phyloP scores from a whole-genome alignment of 2,329 filamentous ascomycete genomes.

The Phoma sp. region DNA sequence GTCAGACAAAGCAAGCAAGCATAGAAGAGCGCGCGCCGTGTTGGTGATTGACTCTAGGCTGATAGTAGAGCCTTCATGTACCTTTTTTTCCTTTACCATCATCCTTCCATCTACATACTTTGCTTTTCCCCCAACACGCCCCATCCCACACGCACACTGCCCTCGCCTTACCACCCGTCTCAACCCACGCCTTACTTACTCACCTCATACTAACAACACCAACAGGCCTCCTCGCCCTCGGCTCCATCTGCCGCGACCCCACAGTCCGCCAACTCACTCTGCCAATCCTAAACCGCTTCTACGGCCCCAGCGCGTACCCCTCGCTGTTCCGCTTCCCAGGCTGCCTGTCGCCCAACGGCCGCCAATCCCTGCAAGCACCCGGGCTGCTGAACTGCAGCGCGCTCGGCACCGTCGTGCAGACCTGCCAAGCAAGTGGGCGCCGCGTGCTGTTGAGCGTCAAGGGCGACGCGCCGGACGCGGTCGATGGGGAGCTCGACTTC shows the following conservation, averaged over 20 bases:
- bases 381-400: constrained; percentile 48
- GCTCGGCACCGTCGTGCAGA: constrained; percentile 41
- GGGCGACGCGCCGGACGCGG: constrained; percentile 34
- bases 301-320: constrained; percentile 41
- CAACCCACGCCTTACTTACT: background rate
- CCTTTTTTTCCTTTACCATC: background rate
- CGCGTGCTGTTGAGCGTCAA: constrained; percentile 51
- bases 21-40: background rate
- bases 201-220: background rate
- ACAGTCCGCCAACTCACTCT: constrained; percentile 48
- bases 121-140: background rate
- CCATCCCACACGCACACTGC: background rate
- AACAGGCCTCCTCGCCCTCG: constrained; percentile 29
- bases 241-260: constrained; percentile 42
- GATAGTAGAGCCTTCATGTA: background rate
- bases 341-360: constrained; percentile 37
- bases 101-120: background rate
- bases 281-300: constrained; percentile 43
- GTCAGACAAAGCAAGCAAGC: background rate
- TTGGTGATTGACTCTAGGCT: too few relatives aligned
- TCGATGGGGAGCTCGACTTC: constrained; percentile 24
- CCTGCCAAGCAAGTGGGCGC: constrained; percentile 50
- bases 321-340: constrained; percentile 42
- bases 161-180: background rate
- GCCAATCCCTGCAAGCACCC: constrained; percentile 44